Conservation (phyloP, 2,329 filamentous ascomycete species). For the Diplocarpon mali region DNA sequence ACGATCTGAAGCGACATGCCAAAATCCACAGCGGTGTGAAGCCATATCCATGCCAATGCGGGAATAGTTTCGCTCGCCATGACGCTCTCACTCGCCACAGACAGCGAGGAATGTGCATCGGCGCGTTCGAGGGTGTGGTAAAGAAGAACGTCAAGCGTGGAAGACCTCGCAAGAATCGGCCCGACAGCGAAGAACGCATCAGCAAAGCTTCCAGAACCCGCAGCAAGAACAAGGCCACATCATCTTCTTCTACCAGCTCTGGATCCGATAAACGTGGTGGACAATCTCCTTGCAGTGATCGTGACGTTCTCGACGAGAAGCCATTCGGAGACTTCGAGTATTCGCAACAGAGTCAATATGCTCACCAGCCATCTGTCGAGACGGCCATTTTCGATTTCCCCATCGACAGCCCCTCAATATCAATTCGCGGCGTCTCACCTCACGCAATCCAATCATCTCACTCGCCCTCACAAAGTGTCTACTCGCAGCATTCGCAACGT, state of each 20-base stretch:
- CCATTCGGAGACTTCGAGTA: constrained; percentile 30
- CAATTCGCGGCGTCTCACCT: constrained; percentile 24
- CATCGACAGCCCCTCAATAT: constrained; percentile 17
- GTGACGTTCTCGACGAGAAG: constrained; percentile 31
- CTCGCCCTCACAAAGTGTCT: constrained; percentile 22
- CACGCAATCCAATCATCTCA: constrained; percentile 22
- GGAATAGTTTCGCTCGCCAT: constrained; percentile 88
- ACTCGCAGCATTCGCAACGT: constrained; percentile 16
- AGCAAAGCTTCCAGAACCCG: constrained; percentile 47
- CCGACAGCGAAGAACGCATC: constrained; percentile 38
- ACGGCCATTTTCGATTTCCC: constrained; percentile 30
- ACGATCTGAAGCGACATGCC: constrained; percentile 92
- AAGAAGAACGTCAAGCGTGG: constrained; percentile 58
- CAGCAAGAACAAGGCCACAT: constrained; percentile 37
- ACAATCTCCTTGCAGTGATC: constrained; percentile 41
- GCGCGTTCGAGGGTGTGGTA: constrained; percentile 75
- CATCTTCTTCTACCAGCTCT: constrained; percentile 37
- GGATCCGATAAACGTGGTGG: constrained; percentile 46
- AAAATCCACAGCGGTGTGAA: constrained; percentile 97
- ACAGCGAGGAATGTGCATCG: constrained; percentile 92
- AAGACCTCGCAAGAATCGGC: constrained; percentile 49
- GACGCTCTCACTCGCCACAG: constrained; percentile 90
- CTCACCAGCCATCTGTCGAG: constrained; percentile 23
- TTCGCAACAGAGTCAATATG: constrained; percentile 8
- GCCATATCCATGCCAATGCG: constrained; percentile 88